These are phyloP conservation scores for Astrocystis sublimbata DNA, from an alignment of 495 filamentous ascomycete species.

Conservation along the genomic window DNA sequence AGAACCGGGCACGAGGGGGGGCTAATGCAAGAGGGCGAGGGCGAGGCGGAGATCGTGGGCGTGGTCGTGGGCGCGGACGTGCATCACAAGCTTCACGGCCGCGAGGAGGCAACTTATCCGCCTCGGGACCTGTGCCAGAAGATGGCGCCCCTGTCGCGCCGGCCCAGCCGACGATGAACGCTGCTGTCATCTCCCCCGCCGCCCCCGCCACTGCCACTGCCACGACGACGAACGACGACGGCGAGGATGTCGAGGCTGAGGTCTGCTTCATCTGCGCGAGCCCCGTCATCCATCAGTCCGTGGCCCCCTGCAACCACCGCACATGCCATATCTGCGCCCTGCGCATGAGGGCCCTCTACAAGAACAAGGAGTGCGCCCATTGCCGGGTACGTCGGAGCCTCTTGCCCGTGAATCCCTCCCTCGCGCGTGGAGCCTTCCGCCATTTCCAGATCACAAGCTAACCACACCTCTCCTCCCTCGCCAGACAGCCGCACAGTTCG, in stretches of 20 bases:
- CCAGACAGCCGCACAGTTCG: slow-evolving; percentile 77
- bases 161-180: slow-evolving; percentile 8
- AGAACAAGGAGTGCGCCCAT: slow-evolving; percentile 91
- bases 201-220: too few species aligned
- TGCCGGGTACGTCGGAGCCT: slow-evolving; percentile 71
- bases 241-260: slow-evolving; percentile 66
- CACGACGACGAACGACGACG: slow-evolving; percentile 22
- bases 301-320: slow-evolving; percentile 90
- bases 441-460: too few species aligned
- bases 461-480: too few species aligned
- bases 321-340: slow-evolving; percentile 96
- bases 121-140: slow-evolving; percentile 5
- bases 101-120: slow-evolving; percentile 1
- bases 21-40: slow-evolving; percentile 38
- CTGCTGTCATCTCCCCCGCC: too few species aligned
- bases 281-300: slow-evolving; percentile 74
- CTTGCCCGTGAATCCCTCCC: too few species aligned
- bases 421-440: too few species aligned
- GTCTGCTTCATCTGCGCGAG: slow-evolving; percentile 98
- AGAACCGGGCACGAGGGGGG: slow-evolving; percentile 34
- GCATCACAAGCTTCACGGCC: slow-evolving; percentile 4
- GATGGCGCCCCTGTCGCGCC: slow-evolving; percentile 1
- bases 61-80: slow-evolving; percentile 15
- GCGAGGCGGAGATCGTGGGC: slow-evolving; percentile 26
- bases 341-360: slow-evolving; percentile 87